phyloP scores from a whole-genome alignment of 345 rosid species.

The Passiflora organensis region DNA sequence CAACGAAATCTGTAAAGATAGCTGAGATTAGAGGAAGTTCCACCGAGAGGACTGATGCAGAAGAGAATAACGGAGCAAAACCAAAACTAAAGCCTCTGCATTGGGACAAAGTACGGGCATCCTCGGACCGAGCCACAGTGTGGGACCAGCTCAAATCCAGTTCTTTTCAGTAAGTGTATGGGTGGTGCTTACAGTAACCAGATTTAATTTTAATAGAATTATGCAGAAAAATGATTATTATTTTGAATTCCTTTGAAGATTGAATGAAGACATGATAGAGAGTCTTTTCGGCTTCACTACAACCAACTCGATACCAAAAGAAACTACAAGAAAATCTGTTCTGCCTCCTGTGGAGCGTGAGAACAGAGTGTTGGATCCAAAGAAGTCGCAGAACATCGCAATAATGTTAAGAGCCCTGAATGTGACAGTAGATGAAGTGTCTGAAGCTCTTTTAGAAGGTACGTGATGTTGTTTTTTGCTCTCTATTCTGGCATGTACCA shows the following conservation, averaged over 20 bases:
- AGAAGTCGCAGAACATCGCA: conserved; percentile 97
- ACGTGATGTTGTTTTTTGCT: conserved; percentile 23
- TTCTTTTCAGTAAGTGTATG: conserved; percentile 81
- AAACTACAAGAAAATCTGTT: conserved; percentile 57
- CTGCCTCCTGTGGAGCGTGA: conserved; percentile 64
- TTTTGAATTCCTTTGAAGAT: conserved; percentile 49
- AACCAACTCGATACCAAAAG: conserved; percentile 53
- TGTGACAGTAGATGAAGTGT: conserved; percentile 89
- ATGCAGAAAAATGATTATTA: no score
- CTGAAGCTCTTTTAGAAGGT: conserved; percentile 97
- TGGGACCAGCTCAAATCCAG: conserved; percentile 98
- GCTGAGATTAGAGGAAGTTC: conserved; percentile 29
- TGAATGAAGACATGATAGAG: conserved; percentile 98
- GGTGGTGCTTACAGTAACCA: background rate
- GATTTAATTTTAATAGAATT: background rate
- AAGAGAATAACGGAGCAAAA: conserved; percentile 61
- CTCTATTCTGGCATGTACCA: conserved; percentile 2
- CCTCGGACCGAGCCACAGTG: conserved; percentile 94
- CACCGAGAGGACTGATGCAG: conserved; percentile 50
- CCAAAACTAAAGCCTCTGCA: conserved; percentile 90
- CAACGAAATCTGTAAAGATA: conserved; percentile 32
- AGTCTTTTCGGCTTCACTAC: conserved; percentile 86
- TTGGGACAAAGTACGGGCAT: conserved; percentile 98
- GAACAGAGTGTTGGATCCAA: conserved; percentile 91
- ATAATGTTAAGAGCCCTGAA: conserved; percentile 85